These are phyloP conservation scores for Fusarium burgessii DNA, from an alignment of 2,329 filamentous ascomycete species.

Conservation along the genomic window DNA sequence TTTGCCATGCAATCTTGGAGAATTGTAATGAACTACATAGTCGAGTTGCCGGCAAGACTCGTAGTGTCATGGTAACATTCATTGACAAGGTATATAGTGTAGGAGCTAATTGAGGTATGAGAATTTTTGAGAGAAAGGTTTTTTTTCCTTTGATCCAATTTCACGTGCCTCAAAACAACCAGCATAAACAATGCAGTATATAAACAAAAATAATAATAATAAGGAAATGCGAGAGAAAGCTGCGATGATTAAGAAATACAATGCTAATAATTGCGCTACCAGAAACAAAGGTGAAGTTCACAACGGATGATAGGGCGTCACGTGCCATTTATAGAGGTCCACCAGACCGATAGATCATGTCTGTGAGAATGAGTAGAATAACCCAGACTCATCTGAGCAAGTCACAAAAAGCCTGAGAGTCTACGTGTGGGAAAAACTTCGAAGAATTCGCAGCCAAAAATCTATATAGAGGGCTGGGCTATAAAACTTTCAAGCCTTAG, in stretches of 20 bases:
- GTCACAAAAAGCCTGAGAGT: background rate
- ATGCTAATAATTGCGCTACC: background rate
- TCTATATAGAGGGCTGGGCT: too few relatives aligned
- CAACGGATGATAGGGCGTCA: constrained; percentile 2
- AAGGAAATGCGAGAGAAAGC: background rate
- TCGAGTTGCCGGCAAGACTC: background rate
- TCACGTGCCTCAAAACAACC: background rate
- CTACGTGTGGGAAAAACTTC: too few relatives aligned
- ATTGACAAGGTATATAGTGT: background rate
- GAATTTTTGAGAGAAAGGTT: background rate
- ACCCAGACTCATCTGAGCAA: background rate
- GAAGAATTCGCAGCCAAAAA: background rate
- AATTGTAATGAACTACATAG: background rate
- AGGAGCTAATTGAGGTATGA: background rate
- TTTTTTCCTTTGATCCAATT: background rate
- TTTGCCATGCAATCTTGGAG: background rate
- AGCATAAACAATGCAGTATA: background rate
- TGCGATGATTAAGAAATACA: background rate
- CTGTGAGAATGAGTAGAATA: background rate
- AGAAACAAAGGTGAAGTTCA: background rate
- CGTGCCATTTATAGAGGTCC: constrained; percentile 26
- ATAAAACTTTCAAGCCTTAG: background rate
- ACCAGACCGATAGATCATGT: constrained; percentile 5
- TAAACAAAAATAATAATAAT: background rate
- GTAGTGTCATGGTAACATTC: constrained; percentile 6